Conservation (phyloP, 1,139 yeast species). For the Kodamaea sp. region DNA sequence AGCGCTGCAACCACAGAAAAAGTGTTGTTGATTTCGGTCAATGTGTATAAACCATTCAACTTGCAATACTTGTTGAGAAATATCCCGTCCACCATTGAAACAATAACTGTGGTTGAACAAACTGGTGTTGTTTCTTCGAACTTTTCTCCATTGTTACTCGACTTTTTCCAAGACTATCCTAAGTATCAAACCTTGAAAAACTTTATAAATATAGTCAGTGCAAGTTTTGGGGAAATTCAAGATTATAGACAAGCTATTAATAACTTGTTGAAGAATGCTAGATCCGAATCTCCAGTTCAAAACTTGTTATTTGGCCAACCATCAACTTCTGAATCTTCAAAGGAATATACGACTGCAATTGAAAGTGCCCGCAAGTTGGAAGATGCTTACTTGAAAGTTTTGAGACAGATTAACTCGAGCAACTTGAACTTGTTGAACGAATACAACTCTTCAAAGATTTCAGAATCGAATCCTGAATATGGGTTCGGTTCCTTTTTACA, state of each 20-base stretch:
- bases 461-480: conserved; percentile 69
- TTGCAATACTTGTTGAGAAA: conserved; percentile 45
- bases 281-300: conserved; percentile 55
- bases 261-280: conserved; percentile 51
- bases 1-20: conserved; percentile 39
- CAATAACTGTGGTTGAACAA: conserved; percentile 66
- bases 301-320: conserved; percentile 58
- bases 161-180: conserved; percentile 62
- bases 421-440: conserved; percentile 60
- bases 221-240: conserved; percentile 52
- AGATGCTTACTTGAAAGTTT: conserved; percentile 72
- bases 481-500: conserved; percentile 79
- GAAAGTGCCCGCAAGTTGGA: conserved; percentile 55
- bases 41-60: conserved; percentile 71
- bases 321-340: conserved; percentile 26
- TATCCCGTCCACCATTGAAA: conserved; percentile 54
- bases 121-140: conserved; percentile 40
- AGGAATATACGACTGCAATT: conserved; percentile 31
- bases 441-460: conserved; percentile 34
- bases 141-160: conserved; percentile 66
- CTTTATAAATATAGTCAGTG: conserved; percentile 54
- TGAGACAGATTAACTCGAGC: conserved; percentile 60
- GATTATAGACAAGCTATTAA: conserved; percentile 44
- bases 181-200: conserved; percentile 43
- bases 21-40: conserved; percentile 53